These are phyloP conservation scores for Aspergillus kassunensis DNA, from an alignment of 495 filamentous ascomycete species.

Conservation along the genomic window DNA sequence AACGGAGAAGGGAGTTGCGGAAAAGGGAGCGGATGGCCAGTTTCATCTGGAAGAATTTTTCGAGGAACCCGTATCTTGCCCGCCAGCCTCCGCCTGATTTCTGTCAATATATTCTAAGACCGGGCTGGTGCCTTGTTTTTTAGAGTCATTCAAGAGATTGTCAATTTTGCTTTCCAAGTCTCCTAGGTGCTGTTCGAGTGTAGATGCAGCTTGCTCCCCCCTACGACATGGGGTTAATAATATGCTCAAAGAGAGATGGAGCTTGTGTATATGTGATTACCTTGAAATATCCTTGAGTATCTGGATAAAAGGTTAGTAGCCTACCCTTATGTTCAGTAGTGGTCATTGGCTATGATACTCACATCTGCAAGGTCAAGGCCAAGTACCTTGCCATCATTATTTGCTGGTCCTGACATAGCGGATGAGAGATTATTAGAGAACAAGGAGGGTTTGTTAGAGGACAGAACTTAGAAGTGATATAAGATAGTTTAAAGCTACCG, in stretches of 20 bases:
- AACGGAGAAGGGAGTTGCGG: slow-evolving; percentile 84
- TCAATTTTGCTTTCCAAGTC: slow-evolving; percentile 56
- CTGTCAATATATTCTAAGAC: background rate
- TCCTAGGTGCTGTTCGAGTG: slow-evolving; percentile 52
- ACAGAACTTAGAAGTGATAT: too few species aligned
- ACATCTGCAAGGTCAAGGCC: background rate
- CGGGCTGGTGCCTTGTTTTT: slow-evolving; percentile 13
- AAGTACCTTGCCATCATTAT: background rate
- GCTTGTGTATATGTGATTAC: background rate
- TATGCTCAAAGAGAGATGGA: background rate
- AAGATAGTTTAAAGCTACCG: too few species aligned
- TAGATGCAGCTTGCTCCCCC: slow-evolving; percentile 54
- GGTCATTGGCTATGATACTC: background rate
- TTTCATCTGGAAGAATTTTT: slow-evolving; percentile 67
- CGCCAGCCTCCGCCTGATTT: slow-evolving; percentile 11
- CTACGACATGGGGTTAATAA: slow-evolving; percentile 20
- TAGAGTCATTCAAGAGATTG: slow-evolving; percentile 48
- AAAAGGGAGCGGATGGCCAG: slow-evolving; percentile 66
- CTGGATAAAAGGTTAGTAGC: background rate
- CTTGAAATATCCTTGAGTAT: slow-evolving; percentile 3
- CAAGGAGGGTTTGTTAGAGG: too few species aligned
- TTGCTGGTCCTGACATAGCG: background rate
- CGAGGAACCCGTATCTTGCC: slow-evolving; percentile 12
- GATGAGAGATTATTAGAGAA: too few species aligned
- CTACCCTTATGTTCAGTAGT: too few species aligned